phyloP scores from a whole-genome alignment of 2,329 filamentous ascomycete genomes.

The Thermothelomyces thermophilus region DNA sequence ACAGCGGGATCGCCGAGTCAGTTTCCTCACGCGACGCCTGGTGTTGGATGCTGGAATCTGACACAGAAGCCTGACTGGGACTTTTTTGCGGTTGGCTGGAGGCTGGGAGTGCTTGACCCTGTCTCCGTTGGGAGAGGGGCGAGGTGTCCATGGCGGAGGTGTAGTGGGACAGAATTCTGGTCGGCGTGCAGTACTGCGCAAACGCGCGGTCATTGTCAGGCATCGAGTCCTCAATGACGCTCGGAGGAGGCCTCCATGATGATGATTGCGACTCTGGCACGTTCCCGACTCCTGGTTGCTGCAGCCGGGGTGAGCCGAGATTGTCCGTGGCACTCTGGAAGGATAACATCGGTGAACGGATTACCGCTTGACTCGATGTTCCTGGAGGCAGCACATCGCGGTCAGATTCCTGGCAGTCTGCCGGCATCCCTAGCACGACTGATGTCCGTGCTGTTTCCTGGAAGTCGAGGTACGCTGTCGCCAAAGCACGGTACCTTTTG shows the following conservation, averaged over 20 bases:
- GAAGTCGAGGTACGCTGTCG: slow-evolving; percentile 46
- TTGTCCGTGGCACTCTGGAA: slow-evolving; percentile 30
- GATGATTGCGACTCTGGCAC: slow-evolving; percentile 28
- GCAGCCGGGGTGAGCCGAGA: slow-evolving; percentile 22
- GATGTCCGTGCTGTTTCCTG: slow-evolving; percentile 26
- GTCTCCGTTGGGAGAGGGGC: neutral
- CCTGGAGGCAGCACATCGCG: neutral
- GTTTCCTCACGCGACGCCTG: neutral
- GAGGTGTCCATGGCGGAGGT: slow-evolving; percentile 32
- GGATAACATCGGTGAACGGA: slow-evolving; percentile 27
- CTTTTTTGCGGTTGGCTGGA: neutral
- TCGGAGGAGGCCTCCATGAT: slow-evolving; percentile 41
- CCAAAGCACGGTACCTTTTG: slow-evolving; percentile 42
- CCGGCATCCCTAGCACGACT: neutral
- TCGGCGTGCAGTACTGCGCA: slow-evolving; percentile 40
- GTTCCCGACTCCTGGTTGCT: neutral
- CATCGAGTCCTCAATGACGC: slow-evolving; percentile 50
- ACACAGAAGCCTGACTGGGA: too few relatives aligned
- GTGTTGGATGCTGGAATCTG: neutral
- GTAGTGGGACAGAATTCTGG: slow-evolving; percentile 44
- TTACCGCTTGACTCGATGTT: neutral
- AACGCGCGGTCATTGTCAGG: slow-evolving; percentile 32
- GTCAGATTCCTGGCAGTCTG: neutral
- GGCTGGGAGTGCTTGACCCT: neutral
- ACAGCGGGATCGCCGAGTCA: neutral